Evolutionary conservation across 1,139 yeast genomes (phyloP), one percentile per base, ranked within the genome.

Genomic region (Candida sp.): DNA sequence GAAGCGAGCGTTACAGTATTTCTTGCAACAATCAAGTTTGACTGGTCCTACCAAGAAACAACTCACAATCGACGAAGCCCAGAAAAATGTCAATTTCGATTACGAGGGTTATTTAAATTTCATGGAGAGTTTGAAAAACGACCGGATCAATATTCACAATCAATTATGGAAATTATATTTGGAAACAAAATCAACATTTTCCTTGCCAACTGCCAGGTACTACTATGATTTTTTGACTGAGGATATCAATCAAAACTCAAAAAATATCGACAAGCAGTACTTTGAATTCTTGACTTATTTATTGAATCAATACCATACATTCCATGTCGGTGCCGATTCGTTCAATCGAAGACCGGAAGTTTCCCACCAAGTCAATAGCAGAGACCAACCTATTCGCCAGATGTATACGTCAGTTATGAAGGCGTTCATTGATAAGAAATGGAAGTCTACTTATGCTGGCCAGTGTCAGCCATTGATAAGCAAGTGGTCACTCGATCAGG

Each of bases 41-140:
- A 15, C 12, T 5, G 5, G 22, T 7, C 15, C 8, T 9, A 15
- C 22, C 12, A 21, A 42, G 11, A 37, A 40, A 12, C 33, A 33
- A 2, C 12, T 21, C 22, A 45, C 45, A 5, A 34, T 48, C 1
- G 46, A 57, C 4, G 70, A 64, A 36, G 68, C 66, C 0, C 61
- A 66, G 46, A 57, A 60, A 36, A 60, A 68, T 49, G 68, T 60
- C 8, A 61, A 69, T 39, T 73, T 73, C 45, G 75, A 73, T 47
- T 70, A 69, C 50, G 72, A 70, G 45, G 67, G 68, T 3, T 73
- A 57, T 51, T 53, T 70, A 45, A 58, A 46, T 35, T 70, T 60
- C 44, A 44, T 61, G 6, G 51, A 57, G 3, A 62, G 58, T 7
- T 53, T 72, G 32, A 53, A 56, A 39, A 39, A 45, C 7, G 64